Base-by-base conservation (phyloP, 108 stramenopile species). In the Cylindrotheca fusiformis region DNA sequence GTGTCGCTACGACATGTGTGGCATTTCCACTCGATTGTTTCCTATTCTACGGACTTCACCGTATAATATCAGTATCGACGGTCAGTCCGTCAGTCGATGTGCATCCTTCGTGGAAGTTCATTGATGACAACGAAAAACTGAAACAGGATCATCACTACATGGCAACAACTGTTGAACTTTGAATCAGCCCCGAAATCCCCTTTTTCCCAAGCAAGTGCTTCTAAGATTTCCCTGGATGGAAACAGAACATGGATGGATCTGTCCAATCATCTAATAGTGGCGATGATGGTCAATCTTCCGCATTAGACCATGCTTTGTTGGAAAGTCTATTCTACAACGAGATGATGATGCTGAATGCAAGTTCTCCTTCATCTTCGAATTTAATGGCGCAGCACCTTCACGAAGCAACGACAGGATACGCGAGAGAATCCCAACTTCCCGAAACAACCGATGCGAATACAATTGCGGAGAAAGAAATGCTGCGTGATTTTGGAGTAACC, bases 251-350 rank as follows among this genome's bases (percentile, higher is more conserved):
- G 36, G 14, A 61, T 61, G 60, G 60, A 48, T 48, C 48, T 49
- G 20, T 21, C 26, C 27, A 53, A 53, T 48, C 48, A 53, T 6
- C n/a, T n/a, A 50, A 31, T 6, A 21, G 17, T 60, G 55, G 44
- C 25, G 22, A 20, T 45, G 52, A 30, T 52, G 55, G 44, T n/a
- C 29, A 52, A 2, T 58, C 65, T 12, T 65, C 64, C 14, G 30
- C 46, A n/a, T 48, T 85, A 3, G 84, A 85, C 48, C 64, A 69
- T 65, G 77, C 78, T 24, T 52, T 85, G 14, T 53, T 85, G 52
- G 84, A 85, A 58, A 73, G 65, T 60, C 57, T 85, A 17, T 85
- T 85, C 59, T 79, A 81, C 75, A 79, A 81, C 59, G 84, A 85
- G 63, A 85, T 85, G 84, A 55, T 81, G 55, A 53, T 79, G 65